Evolutionary conservation across 2,329 filamentous ascomycete species (phyloP).

Genomic region (Talaromyces sp.): DNA sequence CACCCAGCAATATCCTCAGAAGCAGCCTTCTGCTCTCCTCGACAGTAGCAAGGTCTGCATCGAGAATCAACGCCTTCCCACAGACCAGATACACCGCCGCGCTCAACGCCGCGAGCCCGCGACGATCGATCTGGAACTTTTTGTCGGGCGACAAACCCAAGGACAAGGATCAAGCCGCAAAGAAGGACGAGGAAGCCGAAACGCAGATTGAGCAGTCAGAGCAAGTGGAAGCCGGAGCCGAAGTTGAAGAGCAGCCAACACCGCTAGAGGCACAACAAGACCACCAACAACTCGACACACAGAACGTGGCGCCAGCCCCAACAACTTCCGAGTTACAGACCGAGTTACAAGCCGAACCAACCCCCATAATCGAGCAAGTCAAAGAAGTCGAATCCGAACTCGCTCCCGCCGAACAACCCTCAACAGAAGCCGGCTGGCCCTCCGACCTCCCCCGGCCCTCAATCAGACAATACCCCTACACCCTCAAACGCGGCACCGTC

Average conservation of each 20-base stretch:
- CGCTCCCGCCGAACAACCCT: not conserved
- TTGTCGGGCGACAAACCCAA: not conserved
- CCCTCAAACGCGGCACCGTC: constrained; percentile 40
- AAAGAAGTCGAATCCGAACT: not conserved
- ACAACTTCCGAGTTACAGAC: no score
- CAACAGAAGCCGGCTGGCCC: not conserved
- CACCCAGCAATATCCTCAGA: constrained; percentile 25
- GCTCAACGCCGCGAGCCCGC: not conserved
- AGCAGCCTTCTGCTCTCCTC: constrained; percentile 11
- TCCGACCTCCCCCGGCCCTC: constrained; percentile 22
- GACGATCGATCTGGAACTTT: constrained; percentile 11
- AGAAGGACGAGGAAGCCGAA: not conserved
- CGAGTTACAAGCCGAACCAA: not conserved
- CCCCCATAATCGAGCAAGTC: not conserved
- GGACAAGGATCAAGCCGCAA: not conserved
- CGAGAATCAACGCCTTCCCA: not conserved
- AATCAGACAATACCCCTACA: constrained; percentile 38
- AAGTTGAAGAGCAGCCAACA: not conserved
- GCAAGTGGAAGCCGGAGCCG: not conserved
- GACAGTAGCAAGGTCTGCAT: not conserved
- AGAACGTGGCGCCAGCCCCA: not conserved
- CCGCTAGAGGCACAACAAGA: not conserved
- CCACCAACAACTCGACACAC: not conserved
- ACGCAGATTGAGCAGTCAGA: not conserved
- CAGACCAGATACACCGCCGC: not conserved